These are phyloP conservation scores for Zancudomyces culisetae DNA, from an alignment of 371 early-diverging fungal genomes.

Conservation along the genomic window DNA sequence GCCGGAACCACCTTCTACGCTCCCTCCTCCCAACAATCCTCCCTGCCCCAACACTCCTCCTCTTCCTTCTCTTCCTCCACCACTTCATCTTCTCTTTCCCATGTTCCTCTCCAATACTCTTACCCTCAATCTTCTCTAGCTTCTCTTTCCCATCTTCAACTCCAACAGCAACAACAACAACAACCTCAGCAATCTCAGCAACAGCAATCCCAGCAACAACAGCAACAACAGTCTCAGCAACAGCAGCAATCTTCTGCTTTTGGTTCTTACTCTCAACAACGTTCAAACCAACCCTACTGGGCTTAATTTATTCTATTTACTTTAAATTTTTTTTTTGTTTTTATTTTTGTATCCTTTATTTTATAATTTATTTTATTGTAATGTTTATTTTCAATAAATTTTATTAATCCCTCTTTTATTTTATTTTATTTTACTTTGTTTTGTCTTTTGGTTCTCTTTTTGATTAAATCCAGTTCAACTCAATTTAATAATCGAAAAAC, in stretches of 20 bases:
- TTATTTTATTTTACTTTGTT: no score
- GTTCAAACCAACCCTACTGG: conserved; percentile 6
- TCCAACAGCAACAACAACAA: background rate
- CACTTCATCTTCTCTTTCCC: background rate
- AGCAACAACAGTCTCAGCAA: background rate
- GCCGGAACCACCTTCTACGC: conserved; percentile 21
- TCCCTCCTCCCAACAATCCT: conserved; percentile 12
- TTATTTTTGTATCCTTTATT: background rate
- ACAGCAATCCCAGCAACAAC: background rate
- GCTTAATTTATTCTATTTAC: background rate
- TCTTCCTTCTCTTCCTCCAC: background rate
- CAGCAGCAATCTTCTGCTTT: background rate
- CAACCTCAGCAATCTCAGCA: background rate
- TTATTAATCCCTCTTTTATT: no score
- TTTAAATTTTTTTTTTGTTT: background rate
- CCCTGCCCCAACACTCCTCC: background rate
- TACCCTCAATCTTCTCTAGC: conserved; percentile 8
- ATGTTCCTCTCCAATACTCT: no score
- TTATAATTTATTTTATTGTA: background rate
- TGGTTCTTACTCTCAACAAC: background rate
- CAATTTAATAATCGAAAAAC: no score
- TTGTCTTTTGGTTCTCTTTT: no score
- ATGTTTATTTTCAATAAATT: background rate
- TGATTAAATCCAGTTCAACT: no score
- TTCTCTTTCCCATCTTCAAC: background rate